phyloP scores from a whole-genome alignment of 1,284 basidiomycete genomes.

The Ustilago trichophora region DNA sequence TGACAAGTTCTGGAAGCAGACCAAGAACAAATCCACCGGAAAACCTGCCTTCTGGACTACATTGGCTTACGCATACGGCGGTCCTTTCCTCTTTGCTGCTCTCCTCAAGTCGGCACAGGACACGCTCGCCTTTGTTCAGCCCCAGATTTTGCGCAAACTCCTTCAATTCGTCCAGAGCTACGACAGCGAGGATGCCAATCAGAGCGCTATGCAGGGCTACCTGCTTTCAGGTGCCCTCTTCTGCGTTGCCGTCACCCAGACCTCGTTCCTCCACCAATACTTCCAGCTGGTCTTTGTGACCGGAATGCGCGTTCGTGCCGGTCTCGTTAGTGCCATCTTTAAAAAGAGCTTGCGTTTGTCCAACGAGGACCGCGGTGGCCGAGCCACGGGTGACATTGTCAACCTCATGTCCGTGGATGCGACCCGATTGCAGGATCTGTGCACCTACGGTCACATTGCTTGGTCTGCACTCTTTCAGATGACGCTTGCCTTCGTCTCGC shows the following conservation, averaged over 20 bases:
- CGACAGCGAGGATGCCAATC: conserved; percentile 21
- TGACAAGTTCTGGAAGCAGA: conserved; percentile 75
- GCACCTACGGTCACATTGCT: conserved; percentile 79
- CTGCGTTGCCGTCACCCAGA: conserved; percentile 75
- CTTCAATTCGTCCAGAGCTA: conserved; percentile 74
- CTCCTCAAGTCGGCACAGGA: conserved; percentile 55
- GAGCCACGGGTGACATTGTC: conserved; percentile 82
- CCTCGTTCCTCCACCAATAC: conserved; percentile 80
- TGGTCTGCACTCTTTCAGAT: conserved; percentile 75
- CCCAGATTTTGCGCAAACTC: conserved; percentile 83
- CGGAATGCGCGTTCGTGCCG: conserved; percentile 79
- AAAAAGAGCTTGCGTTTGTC: conserved; percentile 73
- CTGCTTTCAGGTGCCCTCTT: conserved; percentile 71
- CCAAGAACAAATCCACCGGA: conserved; percentile 74
- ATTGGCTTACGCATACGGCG: conserved; percentile 70
- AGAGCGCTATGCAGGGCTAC: conserved; percentile 50
- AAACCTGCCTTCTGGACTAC: conserved; percentile 74
- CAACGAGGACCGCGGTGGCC: conserved; percentile 79
- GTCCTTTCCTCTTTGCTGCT: conserved; percentile 71
- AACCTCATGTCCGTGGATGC: conserved; percentile 94
- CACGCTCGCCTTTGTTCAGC: conserved; percentile 76
- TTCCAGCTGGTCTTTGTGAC: conserved; percentile 71
- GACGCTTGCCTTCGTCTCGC: conserved; percentile 70
- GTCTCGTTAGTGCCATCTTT: conserved; percentile 89
- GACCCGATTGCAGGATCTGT: conserved; percentile 86